Conservation (phyloP, 169 alveolate species). For the Toxoplasma gondii region DNA sequence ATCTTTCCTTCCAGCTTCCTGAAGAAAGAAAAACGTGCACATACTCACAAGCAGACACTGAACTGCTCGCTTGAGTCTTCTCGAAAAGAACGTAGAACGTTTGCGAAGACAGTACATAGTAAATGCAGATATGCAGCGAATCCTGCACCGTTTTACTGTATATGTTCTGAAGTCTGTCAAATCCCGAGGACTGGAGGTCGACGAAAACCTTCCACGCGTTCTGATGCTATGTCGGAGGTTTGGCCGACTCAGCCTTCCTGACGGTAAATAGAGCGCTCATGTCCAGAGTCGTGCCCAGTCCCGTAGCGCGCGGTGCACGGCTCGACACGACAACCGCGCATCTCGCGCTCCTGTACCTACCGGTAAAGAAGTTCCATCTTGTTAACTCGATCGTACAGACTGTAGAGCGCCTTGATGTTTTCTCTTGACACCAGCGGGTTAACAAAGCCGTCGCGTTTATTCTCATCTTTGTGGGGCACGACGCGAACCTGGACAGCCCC, state of each 20-base stretch:
- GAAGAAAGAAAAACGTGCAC: background rate
- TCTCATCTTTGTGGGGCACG: conserved; percentile 37
- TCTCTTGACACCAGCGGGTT: conserved; percentile 40
- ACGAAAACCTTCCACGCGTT: no score
- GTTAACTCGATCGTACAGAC: conserved; percentile 38
- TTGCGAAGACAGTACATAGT: background rate
- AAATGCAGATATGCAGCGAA: background rate
- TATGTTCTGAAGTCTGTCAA: no score
- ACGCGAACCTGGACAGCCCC: conserved; percentile 40
- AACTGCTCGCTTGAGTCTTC: background rate
- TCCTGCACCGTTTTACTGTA: no score
- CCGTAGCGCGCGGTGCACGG: no score
- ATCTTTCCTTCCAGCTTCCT: conserved; percentile 39
- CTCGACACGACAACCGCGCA: no score
- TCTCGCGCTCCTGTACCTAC: background rate
- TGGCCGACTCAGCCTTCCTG: no score
- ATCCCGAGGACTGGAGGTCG: no score
- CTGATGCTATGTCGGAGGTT: no score
- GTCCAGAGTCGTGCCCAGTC: no score
- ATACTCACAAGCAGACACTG: background rate
- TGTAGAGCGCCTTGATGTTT: conserved; percentile 33
- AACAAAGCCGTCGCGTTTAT: background rate
- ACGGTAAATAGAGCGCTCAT: no score
- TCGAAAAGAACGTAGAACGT: background rate
- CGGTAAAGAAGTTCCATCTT: conserved; percentile 34